Conservation (phyloP, 2,329 filamentous ascomycete genomes). For the Fusarium burgessii region DNA sequence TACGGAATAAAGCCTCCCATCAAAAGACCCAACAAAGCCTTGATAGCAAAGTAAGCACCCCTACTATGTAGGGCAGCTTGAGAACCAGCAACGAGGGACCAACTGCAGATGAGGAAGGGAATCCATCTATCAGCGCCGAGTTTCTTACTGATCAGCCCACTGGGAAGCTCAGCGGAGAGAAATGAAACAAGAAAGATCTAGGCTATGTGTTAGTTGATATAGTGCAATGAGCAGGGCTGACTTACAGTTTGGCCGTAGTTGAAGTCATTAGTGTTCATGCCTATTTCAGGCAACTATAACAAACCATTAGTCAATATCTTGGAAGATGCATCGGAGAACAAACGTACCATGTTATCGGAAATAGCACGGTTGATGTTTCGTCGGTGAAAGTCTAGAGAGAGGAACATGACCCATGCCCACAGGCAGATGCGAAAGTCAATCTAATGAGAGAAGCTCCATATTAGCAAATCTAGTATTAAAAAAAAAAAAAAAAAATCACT, state of each 20-base stretch:
- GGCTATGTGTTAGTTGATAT: not conserved
- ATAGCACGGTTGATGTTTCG: conserved; percentile 60
- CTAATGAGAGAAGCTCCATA: conserved; percentile 42
- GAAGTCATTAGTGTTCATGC: conserved; percentile 59
- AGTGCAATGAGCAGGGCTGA: not conserved
- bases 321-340: not conserved
- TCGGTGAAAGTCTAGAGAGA: conserved; percentile 59
- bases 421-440: conserved; percentile 59
- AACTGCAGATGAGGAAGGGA: conserved; percentile 55
- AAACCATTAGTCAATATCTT: not conserved
- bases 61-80: conserved; percentile 54
- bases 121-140: conserved; percentile 62
- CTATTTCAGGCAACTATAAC: conserved; percentile 52
- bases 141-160: conserved; percentile 63
- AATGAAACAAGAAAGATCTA: conserved; percentile 60
- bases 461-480: conserved; percentile 11
- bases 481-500: not conserved
- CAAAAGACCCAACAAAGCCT: conserved; percentile 59
- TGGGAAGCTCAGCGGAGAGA: conserved; percentile 61
- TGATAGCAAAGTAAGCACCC: conserved; percentile 56
- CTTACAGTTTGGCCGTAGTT: conserved; percentile 57
- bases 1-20: conserved; percentile 65
- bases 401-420: conserved; percentile 62
- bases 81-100: conserved; percentile 55
- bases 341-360: conserved; percentile 53